Base-by-base conservation (phyloP, 305 asterid species). In the Petunia hybrid region DNA sequence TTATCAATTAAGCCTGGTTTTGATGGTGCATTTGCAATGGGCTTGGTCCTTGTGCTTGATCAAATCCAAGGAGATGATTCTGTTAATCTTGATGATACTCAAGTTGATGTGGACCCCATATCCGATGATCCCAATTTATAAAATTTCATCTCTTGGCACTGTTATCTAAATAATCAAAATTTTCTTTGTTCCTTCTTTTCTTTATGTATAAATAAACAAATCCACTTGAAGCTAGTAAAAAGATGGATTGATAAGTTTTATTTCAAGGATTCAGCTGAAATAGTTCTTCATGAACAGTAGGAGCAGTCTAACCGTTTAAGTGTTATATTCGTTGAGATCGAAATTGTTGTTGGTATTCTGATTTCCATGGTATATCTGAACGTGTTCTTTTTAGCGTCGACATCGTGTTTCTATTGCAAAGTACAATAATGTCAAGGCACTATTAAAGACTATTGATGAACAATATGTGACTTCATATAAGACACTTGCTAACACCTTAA, bases 21-120 rank as follows among this genome's bases (percentile, higher is more conserved):
- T 39, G 95, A 92, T 40, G 87, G 84, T 48, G 97, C 95, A 1
- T 92, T 91, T 46, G 94, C 93, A 1, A 91, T 92, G 97, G 97
- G 93, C 0, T 42, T 92, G 53, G 84, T 92, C 48, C 87, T 92
- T 1, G 88, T 89, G 7, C 87, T 92, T 2, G 95, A 91, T 83
- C 94, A 86, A 80, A 87, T 91, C 39, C 77, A 81, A 39, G 90
- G 92, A 5, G 87, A 83, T 38, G 81, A 82, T 62, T 59, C 75
- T 7, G 76, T 53, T 12, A 87, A 31, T 8, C 31, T 16, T 4
- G 85, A 74, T 4, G 61, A 56, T 35, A 35, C 61, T 7, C 76
- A 31, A 38, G 73, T 70, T 2, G 81, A 41, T 12, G 85, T 80
- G 75, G 87, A 76, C 0, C 89, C 89, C 39, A 56, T 56, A 2